Conservation (phyloP, 148 eudicot genomes). For the Arctostaphylos glauca region DNA sequence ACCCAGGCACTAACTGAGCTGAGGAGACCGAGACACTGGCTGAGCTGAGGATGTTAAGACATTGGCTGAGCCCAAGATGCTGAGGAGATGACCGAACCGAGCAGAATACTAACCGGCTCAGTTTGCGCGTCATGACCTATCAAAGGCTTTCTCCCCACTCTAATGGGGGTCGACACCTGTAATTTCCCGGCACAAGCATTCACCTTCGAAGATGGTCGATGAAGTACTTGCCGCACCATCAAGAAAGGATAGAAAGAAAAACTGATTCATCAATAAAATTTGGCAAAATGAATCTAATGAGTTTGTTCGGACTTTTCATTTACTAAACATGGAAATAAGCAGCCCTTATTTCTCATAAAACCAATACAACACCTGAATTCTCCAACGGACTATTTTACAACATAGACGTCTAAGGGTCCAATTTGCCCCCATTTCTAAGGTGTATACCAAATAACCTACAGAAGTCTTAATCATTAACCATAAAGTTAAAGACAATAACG, state of each 20-base stretch:
- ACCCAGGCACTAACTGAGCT: too few relatives aligned
- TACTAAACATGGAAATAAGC: neutral
- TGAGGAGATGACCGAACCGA: too few relatives aligned
- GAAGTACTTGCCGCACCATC: too few relatives aligned
- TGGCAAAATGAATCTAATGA: neutral
- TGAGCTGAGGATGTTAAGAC: too few relatives aligned
- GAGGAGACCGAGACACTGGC: too few relatives aligned
- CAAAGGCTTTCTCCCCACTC: too few relatives aligned
- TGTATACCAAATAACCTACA: neutral
- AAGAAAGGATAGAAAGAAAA: neutral
- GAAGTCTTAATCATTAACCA: neutral
- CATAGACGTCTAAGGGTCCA: neutral
- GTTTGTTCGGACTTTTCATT: neutral
- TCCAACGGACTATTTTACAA: conserved; percentile 3
- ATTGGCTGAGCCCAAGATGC: too few relatives aligned
- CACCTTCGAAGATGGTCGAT: neutral
- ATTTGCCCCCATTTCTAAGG: neutral
- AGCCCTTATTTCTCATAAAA: neutral
- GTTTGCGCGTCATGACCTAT: too few relatives aligned
- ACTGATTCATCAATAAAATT: neutral
- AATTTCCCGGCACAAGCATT: too few relatives aligned
- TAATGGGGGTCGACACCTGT: too few relatives aligned
- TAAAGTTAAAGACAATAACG: neutral
- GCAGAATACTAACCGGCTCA: too few relatives aligned
- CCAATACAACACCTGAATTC: neutral